These are phyloP conservation scores for Microbotryum silenes-acaulis DNA, from an alignment of 1,284 basidiomycete genomes.

Conservation along the genomic window DNA sequence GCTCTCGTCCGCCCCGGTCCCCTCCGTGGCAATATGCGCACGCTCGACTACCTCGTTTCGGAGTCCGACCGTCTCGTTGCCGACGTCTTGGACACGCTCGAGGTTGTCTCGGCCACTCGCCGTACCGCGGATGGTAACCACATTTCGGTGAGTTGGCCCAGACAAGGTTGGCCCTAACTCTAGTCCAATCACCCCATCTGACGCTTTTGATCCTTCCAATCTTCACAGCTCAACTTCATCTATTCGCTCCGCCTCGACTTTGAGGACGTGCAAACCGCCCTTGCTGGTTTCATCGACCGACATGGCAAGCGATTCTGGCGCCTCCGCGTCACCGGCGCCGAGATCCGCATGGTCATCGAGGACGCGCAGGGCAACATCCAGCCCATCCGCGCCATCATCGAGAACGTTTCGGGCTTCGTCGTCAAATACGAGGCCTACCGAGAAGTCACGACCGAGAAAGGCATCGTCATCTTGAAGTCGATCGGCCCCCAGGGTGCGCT, in stretches of 20 bases:
- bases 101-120: constrained; percentile 78
- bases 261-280: constrained; percentile 89
- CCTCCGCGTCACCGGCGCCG: constrained; percentile 92
- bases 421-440: constrained; percentile 99
- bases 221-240: constrained; percentile 43
- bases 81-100: constrained; percentile 86
- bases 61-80: constrained; percentile 96
- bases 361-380: constrained; percentile 86
- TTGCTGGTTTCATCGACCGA: constrained; percentile 95
- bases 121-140: constrained; percentile 50
- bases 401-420: constrained; percentile 97
- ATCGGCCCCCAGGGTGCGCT: constrained; percentile 84
- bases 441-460: constrained; percentile 93
- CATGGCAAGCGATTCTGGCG: constrained; percentile 98
- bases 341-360: constrained; percentile 91
- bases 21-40: constrained; percentile 81
- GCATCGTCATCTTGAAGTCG: constrained; percentile 86
- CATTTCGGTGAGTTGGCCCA: constrained; percentile 31
- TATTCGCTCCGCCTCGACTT: constrained; percentile 93
- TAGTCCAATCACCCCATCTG: not conserved
- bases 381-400: constrained; percentile 93
- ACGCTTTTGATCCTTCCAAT: not conserved
- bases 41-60: constrained; percentile 91
- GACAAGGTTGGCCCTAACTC: not conserved
- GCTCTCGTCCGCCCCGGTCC: constrained; percentile 93